A percentile compares a stretch with the other conserved stretches of the same genome.
Conservation (phyloP, 2,329 filamentous ascomycete species). For the Scleromitrula shiraiana region DNA sequence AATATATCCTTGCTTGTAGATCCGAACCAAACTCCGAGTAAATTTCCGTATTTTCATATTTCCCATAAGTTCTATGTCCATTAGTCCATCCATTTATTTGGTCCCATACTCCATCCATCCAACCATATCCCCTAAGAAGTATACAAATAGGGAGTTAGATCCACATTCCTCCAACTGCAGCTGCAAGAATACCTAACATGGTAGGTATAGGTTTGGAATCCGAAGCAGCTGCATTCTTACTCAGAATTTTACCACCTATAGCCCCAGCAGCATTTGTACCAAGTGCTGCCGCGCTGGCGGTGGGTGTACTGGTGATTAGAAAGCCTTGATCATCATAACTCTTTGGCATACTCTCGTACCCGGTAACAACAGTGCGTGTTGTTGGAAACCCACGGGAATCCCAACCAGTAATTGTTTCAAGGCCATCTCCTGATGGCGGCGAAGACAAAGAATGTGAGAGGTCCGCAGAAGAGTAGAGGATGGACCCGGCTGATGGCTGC, state of each 20-base stretch:
- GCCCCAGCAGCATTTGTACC: conserved; percentile 14
- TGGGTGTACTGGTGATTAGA: conserved; percentile 28
- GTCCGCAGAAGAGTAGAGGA: conserved; percentile 40
- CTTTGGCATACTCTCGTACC: conserved; percentile 30
- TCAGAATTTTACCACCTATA: conserved; percentile 16
- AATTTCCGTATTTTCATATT: not conserved
- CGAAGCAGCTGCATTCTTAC: conserved; percentile 17
- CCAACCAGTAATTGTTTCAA: conserved; percentile 36
- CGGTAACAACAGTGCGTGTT: conserved; percentile 34
- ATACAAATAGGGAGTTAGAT: not conserved
- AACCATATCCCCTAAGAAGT: not conserved
- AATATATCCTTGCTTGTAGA: not conserved
- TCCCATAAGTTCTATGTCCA: not conserved
- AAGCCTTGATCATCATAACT: conserved; percentile 40
- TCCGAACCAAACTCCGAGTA: not conserved
- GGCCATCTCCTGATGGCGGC: conserved; percentile 23
- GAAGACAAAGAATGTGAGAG: conserved; percentile 39
- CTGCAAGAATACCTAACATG: not conserved
- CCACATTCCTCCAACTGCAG: not conserved
- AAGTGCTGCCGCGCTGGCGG: conserved; percentile 10
- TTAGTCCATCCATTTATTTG: not conserved
- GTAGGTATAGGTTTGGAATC: conserved; percentile 7
- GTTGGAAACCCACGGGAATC: conserved; percentile 43
- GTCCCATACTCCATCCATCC: not conserved
- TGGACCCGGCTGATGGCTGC: conserved; percentile 42